phyloP scores from a whole-genome alignment of 768 basidiomycete species.

The Clathrus columnatus region DNA sequence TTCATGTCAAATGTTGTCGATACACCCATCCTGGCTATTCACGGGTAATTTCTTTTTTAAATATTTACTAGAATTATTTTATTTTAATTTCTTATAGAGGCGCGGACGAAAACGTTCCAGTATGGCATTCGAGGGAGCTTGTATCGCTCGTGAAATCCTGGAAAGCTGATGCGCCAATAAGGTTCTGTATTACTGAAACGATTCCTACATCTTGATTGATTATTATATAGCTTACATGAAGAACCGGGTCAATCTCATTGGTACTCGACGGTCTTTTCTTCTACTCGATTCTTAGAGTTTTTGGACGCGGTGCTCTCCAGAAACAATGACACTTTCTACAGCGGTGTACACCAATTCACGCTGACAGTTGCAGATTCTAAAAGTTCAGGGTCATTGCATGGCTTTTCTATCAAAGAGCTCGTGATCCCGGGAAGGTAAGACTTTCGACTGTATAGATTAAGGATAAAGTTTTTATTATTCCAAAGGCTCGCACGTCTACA shows the following conservation, averaged over 20 bases:
- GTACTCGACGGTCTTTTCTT: slow-evolving; percentile 54
- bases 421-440: slow-evolving; percentile 60
- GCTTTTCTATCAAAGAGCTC: slow-evolving; percentile 56
- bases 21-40: slow-evolving; percentile 63
- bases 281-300: slow-evolving; percentile 46
- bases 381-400: slow-evolving; percentile 63
- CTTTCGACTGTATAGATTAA: slow-evolving; percentile 25
- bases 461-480: slow-evolving; percentile 21
- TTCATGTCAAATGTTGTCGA: slow-evolving; percentile 71
- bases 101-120: slow-evolving; percentile 78
- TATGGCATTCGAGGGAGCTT: slow-evolving; percentile 71
- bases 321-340: slow-evolving; percentile 7
- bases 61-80: slow-evolving; percentile 3
- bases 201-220: slow-evolving; percentile 5
- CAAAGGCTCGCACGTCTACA: slow-evolving; percentile 6
- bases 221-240: slow-evolving; percentile 44
- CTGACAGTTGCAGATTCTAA: slow-evolving; percentile 63
- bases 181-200: slow-evolving; percentile 29
- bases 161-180: slow-evolving; percentile 42
- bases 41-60: slow-evolving; percentile 47
- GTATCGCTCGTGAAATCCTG: slow-evolving; percentile 51
- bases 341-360: slow-evolving; percentile 38
- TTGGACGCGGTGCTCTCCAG: slow-evolving; percentile 29
- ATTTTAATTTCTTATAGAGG: slow-evolving; percentile 37
- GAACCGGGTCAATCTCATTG: slow-evolving; percentile 59